Evolutionary conservation across 2,329 filamentous ascomycete species (phyloP), one percentile per base, ranked within the genome.

Genomic region (Talaromyces sp.): DNA sequence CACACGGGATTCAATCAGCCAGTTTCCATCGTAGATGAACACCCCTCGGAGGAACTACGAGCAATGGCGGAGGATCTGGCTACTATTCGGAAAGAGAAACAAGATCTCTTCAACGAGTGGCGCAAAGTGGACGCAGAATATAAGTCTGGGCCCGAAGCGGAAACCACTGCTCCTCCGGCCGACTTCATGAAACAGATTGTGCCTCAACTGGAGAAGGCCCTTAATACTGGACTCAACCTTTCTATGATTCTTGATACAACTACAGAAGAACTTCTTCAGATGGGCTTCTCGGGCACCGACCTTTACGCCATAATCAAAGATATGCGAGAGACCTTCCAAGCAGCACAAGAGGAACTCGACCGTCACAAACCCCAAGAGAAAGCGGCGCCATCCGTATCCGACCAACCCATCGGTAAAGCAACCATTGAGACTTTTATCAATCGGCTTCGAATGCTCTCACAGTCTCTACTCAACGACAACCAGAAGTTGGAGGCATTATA

Each of bases 281-380:
- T 80, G 25, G 79, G 79, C 2, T 81, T 81, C 57, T 65, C 72
- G 1, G 74, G 73, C 5, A 40, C 62, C 1, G 71, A 67, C 52
- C 64, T 69, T 2, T 63, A 68, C 9, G 74, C 76, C 16, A 70
- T 77, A 21, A 65, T 80, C 23, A 59, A 68, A 5, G 69, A 75
- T 44, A 76, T 81, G 63, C 72, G 73, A 23, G 66, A 67, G 6
- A 72, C 72, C 18, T 80, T 81, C 65, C 76, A 77, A 9, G 66
- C 73, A 35, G 78, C 80, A 35, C 76, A 79, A 31, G 68, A 81
- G 18, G 73, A 77, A 21, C 72, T 82, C 12, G 80, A 82, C 63
- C 71, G 73, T 52, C 66, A 74, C 2, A 64, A 80, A 8, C 79
- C 80, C 6, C 79, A 79, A 7, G 80, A 81, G 64, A 80, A 75